These are phyloP conservation scores for Nitzschia sp. DNA, from an alignment of 108 stramenopile genomes.

Conservation along the genomic window DNA sequence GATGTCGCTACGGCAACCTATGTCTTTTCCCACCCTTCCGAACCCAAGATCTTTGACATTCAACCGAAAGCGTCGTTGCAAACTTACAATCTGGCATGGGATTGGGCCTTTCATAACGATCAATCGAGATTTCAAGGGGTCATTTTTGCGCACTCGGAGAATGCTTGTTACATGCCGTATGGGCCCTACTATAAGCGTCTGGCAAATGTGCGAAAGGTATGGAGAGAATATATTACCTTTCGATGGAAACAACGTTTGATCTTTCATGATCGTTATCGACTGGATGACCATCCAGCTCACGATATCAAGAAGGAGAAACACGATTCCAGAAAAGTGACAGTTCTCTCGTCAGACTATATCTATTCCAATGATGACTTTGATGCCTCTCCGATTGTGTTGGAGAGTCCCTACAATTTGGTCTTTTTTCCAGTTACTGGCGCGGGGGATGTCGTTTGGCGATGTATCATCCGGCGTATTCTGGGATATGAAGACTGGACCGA, in stretches of 20 bases:
- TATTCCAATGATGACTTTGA: slow-evolving; percentile 14
- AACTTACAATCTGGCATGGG: neutral
- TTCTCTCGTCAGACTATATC: slow-evolving; percentile 24
- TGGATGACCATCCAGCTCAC: neutral
- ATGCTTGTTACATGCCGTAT: neutral
- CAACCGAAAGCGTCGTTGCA: neutral
- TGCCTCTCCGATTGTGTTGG: neutral
- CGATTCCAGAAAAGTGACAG: no score
- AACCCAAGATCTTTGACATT: neutral
- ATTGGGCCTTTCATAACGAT: neutral
- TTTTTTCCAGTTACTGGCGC: slow-evolving; percentile 58
- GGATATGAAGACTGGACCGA: slow-evolving; percentile 41
- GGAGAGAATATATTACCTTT: neutral
- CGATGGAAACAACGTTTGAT: neutral
- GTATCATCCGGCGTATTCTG: slow-evolving; percentile 53
- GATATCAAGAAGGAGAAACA: no score
- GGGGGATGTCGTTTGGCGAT: slow-evolving; percentile 46
- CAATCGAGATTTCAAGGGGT: neutral
- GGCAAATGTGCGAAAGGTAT: neutral
- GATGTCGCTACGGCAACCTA: no score
- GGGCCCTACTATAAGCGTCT: neutral
- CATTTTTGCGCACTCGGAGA: neutral
- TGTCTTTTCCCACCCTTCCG: neutral
- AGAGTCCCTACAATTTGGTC: slow-evolving; percentile 39
- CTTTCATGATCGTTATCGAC: neutral